Base-by-base conservation (phyloP, 2,329 filamentous ascomycete species). In the Fusarium nanum region DNA sequence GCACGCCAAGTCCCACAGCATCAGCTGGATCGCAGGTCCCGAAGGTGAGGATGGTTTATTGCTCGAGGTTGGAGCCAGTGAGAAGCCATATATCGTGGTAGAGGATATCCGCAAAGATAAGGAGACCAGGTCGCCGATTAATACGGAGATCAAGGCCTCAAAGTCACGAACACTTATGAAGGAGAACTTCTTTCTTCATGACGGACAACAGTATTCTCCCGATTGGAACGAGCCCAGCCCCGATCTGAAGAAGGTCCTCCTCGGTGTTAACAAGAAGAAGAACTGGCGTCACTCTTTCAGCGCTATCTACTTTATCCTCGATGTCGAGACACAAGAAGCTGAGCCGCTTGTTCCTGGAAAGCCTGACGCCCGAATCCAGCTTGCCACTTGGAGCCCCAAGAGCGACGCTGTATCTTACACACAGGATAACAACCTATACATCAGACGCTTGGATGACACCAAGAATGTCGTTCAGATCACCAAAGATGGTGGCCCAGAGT, bases 221-320 rank as follows among this genome's bases (percentile, higher is more conserved):
- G 80, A 80, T 16, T 85, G 87, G 72, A 87, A 89, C 5, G 91
- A 88, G 84, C 93, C 96, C 4, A 98, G 93, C 76, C 88, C 90
- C 28, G 89, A 98, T 78, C 85, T 97, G 78, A 93, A 90, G 75
- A 95, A 93, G 78, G 93, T 99, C 5, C 86, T 99, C 54, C 83
- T 98, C n/a, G 86, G 90, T 52, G 93, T 93, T 11, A 84, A 93
- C 55, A 78, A 83, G 23, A 81, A 92, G 78, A 89, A 88, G 74
- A 94, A 96, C 74, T 99, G 94, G 92, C 90, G 96, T 71, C 92
- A 98, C 79, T 98, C 95, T 1, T 94, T 88, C 76, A 94, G 90
- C 12, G 95, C 91, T 1, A 84, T 87, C 27, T 99, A 98, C 82
- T 99, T 92, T 89, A 90, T 99, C 64, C 92, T 98, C 71, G 92